Evolutionary conservation across 2,329 filamentous ascomycete species (phyloP), one percentile per base, ranked within the genome.

Genomic region (Fusarium decemcellulare): DNA sequence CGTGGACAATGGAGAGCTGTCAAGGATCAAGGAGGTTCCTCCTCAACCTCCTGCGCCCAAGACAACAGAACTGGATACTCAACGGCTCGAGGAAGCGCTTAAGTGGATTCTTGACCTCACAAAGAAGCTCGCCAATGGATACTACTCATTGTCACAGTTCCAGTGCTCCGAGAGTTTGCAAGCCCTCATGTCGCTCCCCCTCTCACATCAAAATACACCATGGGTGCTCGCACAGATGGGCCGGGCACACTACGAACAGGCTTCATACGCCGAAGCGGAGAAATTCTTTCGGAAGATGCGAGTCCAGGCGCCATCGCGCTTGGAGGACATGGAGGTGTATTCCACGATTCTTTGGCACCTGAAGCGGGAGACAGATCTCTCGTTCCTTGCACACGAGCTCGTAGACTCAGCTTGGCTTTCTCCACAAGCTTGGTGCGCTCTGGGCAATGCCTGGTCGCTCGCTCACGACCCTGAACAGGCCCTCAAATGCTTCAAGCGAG

Each of bases 301-400:
- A 53, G 88, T 91, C 34, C 86, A 96, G 71, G 91, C 93, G 12
- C 95, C 95, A 1, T 93, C 93, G 1, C 90, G 93, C 5, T 86
- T 97, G 46, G 92, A 97, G 76, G 95, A 98, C 76, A 98, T 98
- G 95, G 96, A 99, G 77, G 91, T 98, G 37, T 99, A 97, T 81
- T 98, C 95, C 14, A 99, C 96, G 1, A 92, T 97, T n/a, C 86
- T 99, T n/a, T 99, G 97, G 96, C 95, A 98, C 79, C 83, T 98
- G 67, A 97, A 97, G 80, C 91, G 93, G 68, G 95, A 98, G 76
- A 93, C 94, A 0, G 93, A 98, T 65, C 86, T 99, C 23, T 95
- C 95, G 1, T 97, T 96, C 80, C 86, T 99, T 30, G 94, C 95
- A 0, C 95, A 98, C 76, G 93, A 97, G 74, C 86, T 98, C 42